phyloP scores from a whole-genome alignment of 306 rosid genomes.

The Leucaena leucocephala region DNA sequence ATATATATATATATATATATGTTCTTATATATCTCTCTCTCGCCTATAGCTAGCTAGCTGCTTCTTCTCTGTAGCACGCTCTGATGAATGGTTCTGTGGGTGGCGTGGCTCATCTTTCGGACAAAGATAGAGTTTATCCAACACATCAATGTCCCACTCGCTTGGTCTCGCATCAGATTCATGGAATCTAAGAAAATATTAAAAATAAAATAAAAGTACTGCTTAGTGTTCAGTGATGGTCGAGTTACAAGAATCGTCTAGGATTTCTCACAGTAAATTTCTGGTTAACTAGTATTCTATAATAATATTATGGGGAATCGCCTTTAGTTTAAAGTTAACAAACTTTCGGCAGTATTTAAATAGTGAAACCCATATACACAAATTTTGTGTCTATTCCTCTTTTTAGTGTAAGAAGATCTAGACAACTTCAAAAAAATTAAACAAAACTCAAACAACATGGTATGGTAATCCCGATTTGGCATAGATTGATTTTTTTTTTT shows the following conservation, averaged over 20 bases:
- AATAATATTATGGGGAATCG: neutral
- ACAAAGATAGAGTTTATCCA: constrained; percentile 64
- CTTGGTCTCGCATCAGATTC: constrained; percentile 56
- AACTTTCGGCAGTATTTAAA: neutral
- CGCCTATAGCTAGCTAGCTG: neutral
- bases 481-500: neutral
- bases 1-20: neutral
- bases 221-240: neutral
- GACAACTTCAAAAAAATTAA: neutral
- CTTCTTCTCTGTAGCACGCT: constrained; percentile 18
- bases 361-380: neutral
- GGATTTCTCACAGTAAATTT: neutral
- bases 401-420: neutral
- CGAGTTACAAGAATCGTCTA: neutral
- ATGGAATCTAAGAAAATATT: constrained; percentile 37
- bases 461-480: constrained; percentile 16
- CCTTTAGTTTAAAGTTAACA: neutral
- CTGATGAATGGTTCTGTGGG: constrained; percentile 6
- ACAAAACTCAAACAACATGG: neutral
- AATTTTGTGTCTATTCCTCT: neutral
- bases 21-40: neutral
- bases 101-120: constrained; percentile 53
- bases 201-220: neutral
- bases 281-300: neutral
- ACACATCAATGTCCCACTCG: constrained; percentile 26